These are phyloP conservation scores for Lachancea lanzarotensis DNA, from an alignment of 805 yeast genomes.

Conservation along the genomic window DNA sequence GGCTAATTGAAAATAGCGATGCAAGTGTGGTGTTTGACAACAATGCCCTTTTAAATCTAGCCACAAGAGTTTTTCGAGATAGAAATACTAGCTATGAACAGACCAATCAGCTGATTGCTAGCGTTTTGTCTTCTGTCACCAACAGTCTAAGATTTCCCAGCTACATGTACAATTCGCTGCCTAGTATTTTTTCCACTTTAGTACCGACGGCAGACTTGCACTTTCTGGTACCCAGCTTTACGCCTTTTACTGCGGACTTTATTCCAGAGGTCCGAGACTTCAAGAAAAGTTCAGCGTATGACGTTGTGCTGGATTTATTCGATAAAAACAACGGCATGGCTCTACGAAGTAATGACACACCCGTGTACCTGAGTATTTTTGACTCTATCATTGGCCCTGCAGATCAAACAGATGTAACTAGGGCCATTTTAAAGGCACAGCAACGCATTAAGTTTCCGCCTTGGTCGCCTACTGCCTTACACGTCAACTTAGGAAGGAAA, in stretches of 20 bases:
- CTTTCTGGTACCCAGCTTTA: slow-evolving; percentile 63
- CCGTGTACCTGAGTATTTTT: slow-evolving; percentile 60
- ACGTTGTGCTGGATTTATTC: slow-evolving; percentile 72
- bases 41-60: slow-evolving; percentile 69
- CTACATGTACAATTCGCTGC: slow-evolving; percentile 79
- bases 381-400: slow-evolving; percentile 59
- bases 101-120: slow-evolving; percentile 78
- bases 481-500: slow-evolving; percentile 66
- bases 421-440: slow-evolving; percentile 57
- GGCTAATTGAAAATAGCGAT: slow-evolving; percentile 81
- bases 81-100: slow-evolving; percentile 64
- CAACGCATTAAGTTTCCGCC: slow-evolving; percentile 72
- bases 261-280: slow-evolving; percentile 53
- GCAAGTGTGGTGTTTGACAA: slow-evolving; percentile 88
- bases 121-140: slow-evolving; percentile 77
- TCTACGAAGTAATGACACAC: slow-evolving; percentile 36
- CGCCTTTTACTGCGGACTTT: slow-evolving; percentile 70
- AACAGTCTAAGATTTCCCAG: slow-evolving; percentile 88
- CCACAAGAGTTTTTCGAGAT: slow-evolving; percentile 52
- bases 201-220: slow-evolving; percentile 84
- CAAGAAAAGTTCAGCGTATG: slow-evolving; percentile 72
- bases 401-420: slow-evolving; percentile 66
- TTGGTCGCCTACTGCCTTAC: slow-evolving; percentile 76
- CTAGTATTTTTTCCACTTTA: slow-evolving; percentile 72
- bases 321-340: slow-evolving; percentile 77